phyloP scores from a whole-genome alignment of 2,329 filamentous ascomycete species.

The Fusarium hostae region DNA sequence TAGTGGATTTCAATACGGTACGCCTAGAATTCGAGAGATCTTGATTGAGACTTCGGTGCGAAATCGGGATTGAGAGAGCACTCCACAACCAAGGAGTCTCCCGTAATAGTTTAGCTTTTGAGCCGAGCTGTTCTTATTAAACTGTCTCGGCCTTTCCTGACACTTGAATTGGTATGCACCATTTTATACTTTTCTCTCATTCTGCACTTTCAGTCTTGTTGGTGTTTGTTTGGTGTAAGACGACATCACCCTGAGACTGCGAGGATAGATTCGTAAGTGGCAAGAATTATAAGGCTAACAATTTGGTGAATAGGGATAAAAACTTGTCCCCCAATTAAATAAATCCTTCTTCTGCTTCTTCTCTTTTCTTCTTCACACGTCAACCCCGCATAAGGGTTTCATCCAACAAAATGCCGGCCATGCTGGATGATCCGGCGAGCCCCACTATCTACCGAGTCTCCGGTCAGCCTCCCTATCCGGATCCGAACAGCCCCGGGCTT shows the following conservation, averaged over 20 bases:
- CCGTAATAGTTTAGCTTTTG: constrained; percentile 35
- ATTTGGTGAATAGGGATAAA: neutral
- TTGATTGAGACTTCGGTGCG: constrained; percentile 27
- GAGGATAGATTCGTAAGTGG: constrained; percentile 10
- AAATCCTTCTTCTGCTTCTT: neutral
- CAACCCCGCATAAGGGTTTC: constrained; percentile 17
- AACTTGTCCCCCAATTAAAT: constrained; percentile 17
- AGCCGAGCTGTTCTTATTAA: constrained; percentile 28
- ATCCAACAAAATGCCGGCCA: constrained; percentile 72
- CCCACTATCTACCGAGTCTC: constrained; percentile 77
- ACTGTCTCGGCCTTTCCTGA: constrained; percentile 11
- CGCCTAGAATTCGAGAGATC: constrained; percentile 13
- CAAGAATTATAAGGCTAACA: constrained; percentile 16
- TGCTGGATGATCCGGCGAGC: constrained; percentile 79
- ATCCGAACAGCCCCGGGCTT: constrained; percentile 69
- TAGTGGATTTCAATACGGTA: constrained; percentile 3
- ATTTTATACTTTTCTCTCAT: constrained; percentile 6
- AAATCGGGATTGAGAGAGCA: constrained; percentile 30
- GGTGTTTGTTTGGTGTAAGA: constrained; percentile 34
- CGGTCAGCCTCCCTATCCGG: constrained; percentile 73
- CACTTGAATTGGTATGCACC: constrained; percentile 29
- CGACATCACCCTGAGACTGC: constrained; percentile 1
- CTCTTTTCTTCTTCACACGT: neutral
- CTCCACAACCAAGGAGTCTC: constrained; percentile 27
- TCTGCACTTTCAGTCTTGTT: constrained; percentile 16